Evolutionary conservation across 2,329 filamentous ascomycete genomes (phyloP).

Genomic region (Aspergillus niger): DNA sequence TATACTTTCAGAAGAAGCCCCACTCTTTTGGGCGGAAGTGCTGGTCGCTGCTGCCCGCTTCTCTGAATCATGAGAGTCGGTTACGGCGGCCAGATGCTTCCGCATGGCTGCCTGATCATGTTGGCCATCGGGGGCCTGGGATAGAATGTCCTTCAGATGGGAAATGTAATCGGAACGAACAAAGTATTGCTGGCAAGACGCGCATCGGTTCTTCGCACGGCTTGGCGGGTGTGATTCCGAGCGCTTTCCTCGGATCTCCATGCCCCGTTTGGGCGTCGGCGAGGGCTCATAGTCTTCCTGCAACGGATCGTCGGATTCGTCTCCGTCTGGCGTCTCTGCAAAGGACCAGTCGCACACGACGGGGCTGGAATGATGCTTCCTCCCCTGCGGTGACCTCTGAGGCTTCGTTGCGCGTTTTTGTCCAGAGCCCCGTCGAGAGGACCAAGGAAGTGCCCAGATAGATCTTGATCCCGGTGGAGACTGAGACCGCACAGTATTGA

Average conservation of each 20-base stretch:
- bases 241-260: conserved; percentile 27
- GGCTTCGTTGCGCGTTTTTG: conserved; percentile 25
- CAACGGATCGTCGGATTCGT: conserved; percentile 48
- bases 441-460: conserved; percentile 40
- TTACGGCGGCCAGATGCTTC: conserved; percentile 8
- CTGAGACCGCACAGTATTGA: conserved; percentile 22
- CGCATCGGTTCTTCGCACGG: conserved; percentile 13
- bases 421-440: conserved; percentile 22
- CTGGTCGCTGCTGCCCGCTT: not conserved
- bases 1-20: conserved; percentile 5
- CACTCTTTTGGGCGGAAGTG: not conserved
- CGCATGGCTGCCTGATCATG: conserved; percentile 16
- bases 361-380: conserved; percentile 33
- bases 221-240: conserved; percentile 8
- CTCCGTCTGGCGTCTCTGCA: conserved; percentile 34
- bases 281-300: conserved; percentile 38
- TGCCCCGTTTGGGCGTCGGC: conserved; percentile 28
- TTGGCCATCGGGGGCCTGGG: conserved; percentile 12
- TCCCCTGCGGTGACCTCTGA: conserved; percentile 20
- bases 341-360: conserved; percentile 41
- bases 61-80: conserved; percentile 11
- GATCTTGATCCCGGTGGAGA: conserved; percentile 41
- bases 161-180: conserved; percentile 13
- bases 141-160: conserved; percentile 13
- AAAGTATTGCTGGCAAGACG: conserved; percentile 16